Evolutionary conservation across 352 stramenopile genomes (phyloP), one percentile per base, ranked within the genome.

Genomic region (Aphanomyces stellatus): DNA sequence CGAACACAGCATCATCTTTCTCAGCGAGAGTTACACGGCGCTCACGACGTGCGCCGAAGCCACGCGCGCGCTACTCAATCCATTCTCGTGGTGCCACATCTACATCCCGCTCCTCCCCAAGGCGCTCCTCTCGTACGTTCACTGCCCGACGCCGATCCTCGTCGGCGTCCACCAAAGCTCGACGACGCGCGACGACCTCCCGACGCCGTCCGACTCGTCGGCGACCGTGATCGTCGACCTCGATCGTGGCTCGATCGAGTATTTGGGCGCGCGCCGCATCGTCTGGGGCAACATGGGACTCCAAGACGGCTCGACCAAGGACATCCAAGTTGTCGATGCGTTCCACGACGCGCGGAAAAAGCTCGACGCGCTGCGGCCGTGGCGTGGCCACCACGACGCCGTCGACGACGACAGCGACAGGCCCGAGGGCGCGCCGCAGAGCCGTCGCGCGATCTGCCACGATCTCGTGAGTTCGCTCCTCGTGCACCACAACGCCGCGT

Each of bases 131-230:
- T 92, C 88, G 28, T 93, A 95, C 48, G 76, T 96, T 31, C 85
- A 96, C 65, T 95, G 87, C 25, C 88, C 88, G n/a, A 95, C 88
- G 41, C 88, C 88, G 10, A 95, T 96, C 70, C 74, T 96, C 33
- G 85, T 95, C 2, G 88, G 88, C 25, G 71, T 96, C 1, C 87
- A 96, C 63, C 88, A 80, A 25, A 73, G 74, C 22, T 90, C 85
- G 68, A 82, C 80, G 2, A 56, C 78, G 11, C 78, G 83, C 24
- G 75, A 69, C 2, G 79, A 88, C 42, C 62, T 93, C 2, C 82
- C 85, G 8, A 81, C 76, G 3, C 76, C 78, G 17, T 81, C 82
- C 2, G 85, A 78, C 4, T 76, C 78, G 17, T 81, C 82, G 2
- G 87, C 90, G n/a, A 88, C 85, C 66, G 68, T 87, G 4, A 79